These are phyloP conservation scores for Colletotrichum camelliae DNA, from an alignment of 2,329 filamentous ascomycete species.

Conservation along the genomic window DNA sequence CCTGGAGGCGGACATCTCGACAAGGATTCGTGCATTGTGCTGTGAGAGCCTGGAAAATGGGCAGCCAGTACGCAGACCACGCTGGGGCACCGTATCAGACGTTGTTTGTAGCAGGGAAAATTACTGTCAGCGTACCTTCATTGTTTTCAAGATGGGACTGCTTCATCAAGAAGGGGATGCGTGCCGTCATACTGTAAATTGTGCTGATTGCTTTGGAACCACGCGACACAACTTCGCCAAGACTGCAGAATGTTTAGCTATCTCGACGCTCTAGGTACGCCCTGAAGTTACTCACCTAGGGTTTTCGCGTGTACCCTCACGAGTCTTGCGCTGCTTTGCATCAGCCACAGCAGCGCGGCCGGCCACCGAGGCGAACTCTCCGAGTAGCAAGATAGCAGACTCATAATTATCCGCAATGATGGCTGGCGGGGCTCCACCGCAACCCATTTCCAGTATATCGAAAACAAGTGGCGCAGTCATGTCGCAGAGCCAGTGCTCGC, in stretches of 20 bases:
- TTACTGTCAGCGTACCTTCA: constrained; percentile 61
- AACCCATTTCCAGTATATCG: constrained; percentile 81
- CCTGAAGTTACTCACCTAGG: constrained; percentile 52
- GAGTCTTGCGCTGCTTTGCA: constrained; percentile 36
- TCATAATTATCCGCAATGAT: constrained; percentile 97
- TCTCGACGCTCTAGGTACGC: constrained; percentile 43
- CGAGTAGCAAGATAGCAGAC: constrained; percentile 80
- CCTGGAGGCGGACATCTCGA: constrained; percentile 88
- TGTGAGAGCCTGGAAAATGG: constrained; percentile 87
- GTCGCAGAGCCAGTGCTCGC: constrained; percentile 71
- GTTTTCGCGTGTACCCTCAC: constrained; percentile 56
- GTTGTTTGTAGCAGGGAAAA: background rate
- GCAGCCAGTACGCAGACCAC: constrained; percentile 98
- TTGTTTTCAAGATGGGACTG: constrained; percentile 90
- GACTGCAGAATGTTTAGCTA: background rate
- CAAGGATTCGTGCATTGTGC: constrained; percentile 94
- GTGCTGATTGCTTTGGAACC: constrained; percentile 82
- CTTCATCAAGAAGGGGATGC: constrained; percentile 86
- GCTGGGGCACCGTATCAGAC: constrained; percentile 55
- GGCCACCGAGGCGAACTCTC: constrained; percentile 87
- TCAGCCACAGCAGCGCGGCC: constrained; percentile 74
- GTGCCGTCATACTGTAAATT: constrained; percentile 80
- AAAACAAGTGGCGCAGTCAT: constrained; percentile 80
- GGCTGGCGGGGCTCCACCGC: constrained; percentile 75
- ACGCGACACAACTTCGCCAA: constrained; percentile 72